These are phyloP conservation scores for Sclerotinia borealis DNA, from an alignment of 2,329 filamentous ascomycete genomes.

Conservation along the genomic window DNA sequence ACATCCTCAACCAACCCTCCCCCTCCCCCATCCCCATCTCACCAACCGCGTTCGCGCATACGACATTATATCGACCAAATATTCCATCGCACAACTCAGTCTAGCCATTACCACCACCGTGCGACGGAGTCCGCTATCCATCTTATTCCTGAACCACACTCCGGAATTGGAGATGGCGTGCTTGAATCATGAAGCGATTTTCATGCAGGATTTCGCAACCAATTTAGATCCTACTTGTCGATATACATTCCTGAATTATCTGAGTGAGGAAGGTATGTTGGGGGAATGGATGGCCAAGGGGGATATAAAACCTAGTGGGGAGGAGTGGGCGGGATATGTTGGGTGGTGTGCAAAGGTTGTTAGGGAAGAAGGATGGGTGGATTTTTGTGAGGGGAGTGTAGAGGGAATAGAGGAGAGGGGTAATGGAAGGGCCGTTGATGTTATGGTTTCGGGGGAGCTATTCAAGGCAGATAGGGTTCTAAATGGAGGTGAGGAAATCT, in stretches of 20 bases:
- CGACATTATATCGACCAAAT: constrained; percentile 1
- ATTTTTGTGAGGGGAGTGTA: background rate
- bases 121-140: background rate
- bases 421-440: background rate
- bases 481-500: background rate
- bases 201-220: constrained; percentile 8
- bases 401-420: background rate
- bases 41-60: background rate
- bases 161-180: background rate
- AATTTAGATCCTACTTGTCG: constrained; percentile 7
- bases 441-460: background rate
- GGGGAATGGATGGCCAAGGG: constrained; percentile 4
- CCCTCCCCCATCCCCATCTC: background rate
- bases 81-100: constrained; percentile 5
- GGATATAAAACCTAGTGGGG: background rate
- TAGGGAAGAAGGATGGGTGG: background rate
- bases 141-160: background rate
- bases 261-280: constrained; percentile 2
- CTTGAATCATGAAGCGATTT: background rate
- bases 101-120: constrained; percentile 5
- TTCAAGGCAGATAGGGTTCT: background rate
- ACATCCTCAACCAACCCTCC: background rate
- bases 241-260: constrained; percentile 10
- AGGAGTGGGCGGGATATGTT: constrained; percentile 4
- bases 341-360: background rate